A percentile compares a stretch with the other conserved stretches of the same genome.
phyloP scores from a whole-genome alignment of 495 filamentous ascomycete species.

The Hapsidospora chrysogenum region DNA sequence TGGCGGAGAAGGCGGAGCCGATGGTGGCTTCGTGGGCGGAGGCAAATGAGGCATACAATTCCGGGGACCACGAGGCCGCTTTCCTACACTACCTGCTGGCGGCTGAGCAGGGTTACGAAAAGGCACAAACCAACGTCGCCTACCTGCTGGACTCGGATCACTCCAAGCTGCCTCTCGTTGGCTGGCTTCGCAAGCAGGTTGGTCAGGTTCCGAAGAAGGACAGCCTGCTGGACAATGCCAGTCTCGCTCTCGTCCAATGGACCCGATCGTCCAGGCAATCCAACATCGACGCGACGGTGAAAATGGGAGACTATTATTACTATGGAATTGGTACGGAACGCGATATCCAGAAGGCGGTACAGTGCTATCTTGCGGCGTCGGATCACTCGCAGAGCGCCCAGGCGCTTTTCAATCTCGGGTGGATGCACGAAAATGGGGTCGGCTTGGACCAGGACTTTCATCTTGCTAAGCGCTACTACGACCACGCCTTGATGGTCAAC shows the following conservation, averaged over 20 bases:
- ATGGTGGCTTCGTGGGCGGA: slow-evolving; percentile 74
- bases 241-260: slow-evolving; percentile 84
- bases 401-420: slow-evolving; percentile 92
- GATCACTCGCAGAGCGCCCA: slow-evolving; percentile 85
- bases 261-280: slow-evolving; percentile 85
- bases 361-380: slow-evolving; percentile 81
- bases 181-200: slow-evolving; percentile 15
- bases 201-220: slow-evolving; percentile 13
- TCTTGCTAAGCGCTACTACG: slow-evolving; percentile 91
- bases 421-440: slow-evolving; percentile 98
- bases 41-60: slow-evolving; percentile 69
- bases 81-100: slow-evolving; percentile 78
- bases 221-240: slow-evolving; percentile 47
- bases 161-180: slow-evolving; percentile 23
- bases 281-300: slow-evolving; percentile 87
- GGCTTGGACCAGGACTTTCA: slow-evolving; percentile 93
- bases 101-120: slow-evolving; percentile 91
- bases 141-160: slow-evolving; percentile 74
- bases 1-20: slow-evolving; percentile 75
- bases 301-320: slow-evolving; percentile 97
- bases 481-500: slow-evolving; percentile 79
- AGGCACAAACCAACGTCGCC: slow-evolving; percentile 85
- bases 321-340: slow-evolving; percentile 53
- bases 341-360: slow-evolving; percentile 76
- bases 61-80: slow-evolving; percentile 73